These are phyloP conservation scores for Pleurotus sapidus DNA, from an alignment of 768 basidiomycete genomes.

Conservation along the genomic window DNA sequence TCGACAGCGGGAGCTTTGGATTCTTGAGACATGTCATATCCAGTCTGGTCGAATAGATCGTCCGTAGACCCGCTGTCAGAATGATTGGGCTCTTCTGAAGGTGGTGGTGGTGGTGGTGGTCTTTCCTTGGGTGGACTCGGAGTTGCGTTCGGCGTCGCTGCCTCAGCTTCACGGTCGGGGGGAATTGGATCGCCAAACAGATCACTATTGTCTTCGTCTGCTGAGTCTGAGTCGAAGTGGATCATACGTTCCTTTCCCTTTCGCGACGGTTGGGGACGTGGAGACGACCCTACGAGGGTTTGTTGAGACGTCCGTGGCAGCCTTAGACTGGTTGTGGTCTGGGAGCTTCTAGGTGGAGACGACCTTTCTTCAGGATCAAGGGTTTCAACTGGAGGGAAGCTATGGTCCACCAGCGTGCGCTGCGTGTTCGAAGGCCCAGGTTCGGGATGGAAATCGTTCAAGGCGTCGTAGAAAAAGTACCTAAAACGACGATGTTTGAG, in stretches of 20 bases:
- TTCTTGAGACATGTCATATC: too few species aligned
- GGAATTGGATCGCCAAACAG: not conserved
- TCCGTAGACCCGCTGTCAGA: not conserved
- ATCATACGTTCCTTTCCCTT: not conserved
- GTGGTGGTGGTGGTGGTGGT: not conserved
- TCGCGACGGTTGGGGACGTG: not conserved
- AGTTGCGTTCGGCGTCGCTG: not conserved
- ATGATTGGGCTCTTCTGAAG: not conserved
- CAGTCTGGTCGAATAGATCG: too few species aligned
- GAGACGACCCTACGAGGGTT: not conserved
- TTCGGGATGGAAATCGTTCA: not conserved
- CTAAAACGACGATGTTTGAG: not conserved
- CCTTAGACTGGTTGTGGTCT: not conserved
- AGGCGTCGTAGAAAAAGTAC: not conserved
- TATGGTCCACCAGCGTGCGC: not conserved
- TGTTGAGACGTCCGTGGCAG: not conserved
- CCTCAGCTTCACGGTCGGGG: not conserved
- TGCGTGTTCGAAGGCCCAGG: not conserved
- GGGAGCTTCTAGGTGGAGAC: not conserved
- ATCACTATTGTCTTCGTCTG: not conserved
- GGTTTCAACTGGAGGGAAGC: not conserved
- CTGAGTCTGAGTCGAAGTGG: not conserved
- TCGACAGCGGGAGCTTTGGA: too few species aligned
- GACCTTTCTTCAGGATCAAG: not conserved
- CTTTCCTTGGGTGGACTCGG: not conserved